A percentile compares a stretch with the other conserved stretches of the same genome.
Conservation (phyloP, 768 basidiomycete species). For the Rhizopogon salebrosus region DNA sequence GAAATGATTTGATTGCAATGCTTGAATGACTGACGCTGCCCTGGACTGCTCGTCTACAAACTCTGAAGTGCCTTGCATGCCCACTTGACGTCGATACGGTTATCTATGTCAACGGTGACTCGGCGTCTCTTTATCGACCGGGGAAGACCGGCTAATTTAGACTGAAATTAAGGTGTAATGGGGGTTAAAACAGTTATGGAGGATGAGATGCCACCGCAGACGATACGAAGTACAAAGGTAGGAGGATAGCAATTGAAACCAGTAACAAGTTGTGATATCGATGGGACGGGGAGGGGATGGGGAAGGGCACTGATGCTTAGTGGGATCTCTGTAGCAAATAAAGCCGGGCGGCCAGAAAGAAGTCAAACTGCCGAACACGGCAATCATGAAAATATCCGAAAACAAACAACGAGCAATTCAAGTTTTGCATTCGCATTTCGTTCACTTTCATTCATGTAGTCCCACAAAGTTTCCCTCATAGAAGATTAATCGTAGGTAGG, state of each 20-base stretch:
- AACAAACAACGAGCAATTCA: slow-evolving; percentile 18
- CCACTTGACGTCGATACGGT: slow-evolving; percentile 21
- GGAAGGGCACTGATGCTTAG: slow-evolving; percentile 24
- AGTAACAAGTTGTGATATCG: slow-evolving; percentile 20
- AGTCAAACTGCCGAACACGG: slow-evolving; percentile 32
- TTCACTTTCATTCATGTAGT: not conserved
- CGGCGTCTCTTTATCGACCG: slow-evolving; percentile 37
- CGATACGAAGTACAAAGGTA: not conserved
- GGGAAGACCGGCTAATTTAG: slow-evolving; percentile 37
- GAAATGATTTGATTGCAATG: slow-evolving; percentile 4
- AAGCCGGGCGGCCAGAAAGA: slow-evolving; percentile 33
- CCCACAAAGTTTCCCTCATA: not conserved
- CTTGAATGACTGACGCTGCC: slow-evolving; percentile 15
- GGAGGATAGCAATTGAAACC: slow-evolving; percentile 4
- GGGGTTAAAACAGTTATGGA: slow-evolving; percentile 6
- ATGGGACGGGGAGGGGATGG: slow-evolving; percentile 23
- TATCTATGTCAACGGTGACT: slow-evolving; percentile 35
- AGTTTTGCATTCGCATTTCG: not conserved
- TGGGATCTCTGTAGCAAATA: slow-evolving; percentile 37
- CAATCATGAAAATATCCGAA: slow-evolving; percentile 32
- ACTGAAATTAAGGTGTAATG: slow-evolving; percentile 22
- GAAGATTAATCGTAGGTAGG: too few relatives aligned
- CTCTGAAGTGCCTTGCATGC: slow-evolving; percentile 26
- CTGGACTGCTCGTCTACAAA: slow-evolving; percentile 25
- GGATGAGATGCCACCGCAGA: not conserved